phyloP scores from a whole-genome alignment of 305 asterid species.

The Withania somnifera region DNA sequence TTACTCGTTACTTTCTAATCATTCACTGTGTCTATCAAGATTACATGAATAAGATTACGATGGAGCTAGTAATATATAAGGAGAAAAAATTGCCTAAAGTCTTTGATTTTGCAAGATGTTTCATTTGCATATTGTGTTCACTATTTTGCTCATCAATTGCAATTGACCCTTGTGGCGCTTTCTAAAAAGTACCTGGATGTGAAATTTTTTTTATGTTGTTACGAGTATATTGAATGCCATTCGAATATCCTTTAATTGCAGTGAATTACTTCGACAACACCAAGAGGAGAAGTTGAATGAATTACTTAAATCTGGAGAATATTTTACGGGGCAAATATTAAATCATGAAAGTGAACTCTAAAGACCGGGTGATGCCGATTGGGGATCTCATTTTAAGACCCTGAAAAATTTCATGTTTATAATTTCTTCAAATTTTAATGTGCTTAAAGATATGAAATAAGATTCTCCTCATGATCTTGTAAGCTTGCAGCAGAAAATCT shows the following conservation, averaged over 20 bases:
- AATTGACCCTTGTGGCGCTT: background rate
- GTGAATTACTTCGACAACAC: background rate
- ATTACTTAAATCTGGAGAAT: no score
- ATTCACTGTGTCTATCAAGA: no score
- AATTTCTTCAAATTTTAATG: no score
- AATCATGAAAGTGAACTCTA: background rate
- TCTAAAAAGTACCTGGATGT: no score
- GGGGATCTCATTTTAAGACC: background rate
- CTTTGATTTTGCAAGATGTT: background rate
- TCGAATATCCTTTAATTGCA: background rate
- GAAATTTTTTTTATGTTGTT: background rate
- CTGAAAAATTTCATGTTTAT: no score
- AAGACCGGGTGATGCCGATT: background rate
- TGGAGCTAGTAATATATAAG: background rate
- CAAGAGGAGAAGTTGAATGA: background rate
- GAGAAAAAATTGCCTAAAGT: background rate
- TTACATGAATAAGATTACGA: background rate
- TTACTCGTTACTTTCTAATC: background rate
- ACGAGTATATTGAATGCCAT: background rate
- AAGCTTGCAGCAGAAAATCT: no score
- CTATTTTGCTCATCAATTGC: background rate
- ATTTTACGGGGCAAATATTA: background rate
- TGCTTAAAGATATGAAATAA: background rate
- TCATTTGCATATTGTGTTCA: background rate
- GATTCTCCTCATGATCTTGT: no score